These are phyloP conservation scores for Pseudozyma sp. DNA, from an alignment of 1,284 basidiomycete genomes.

Conservation along the genomic window DNA sequence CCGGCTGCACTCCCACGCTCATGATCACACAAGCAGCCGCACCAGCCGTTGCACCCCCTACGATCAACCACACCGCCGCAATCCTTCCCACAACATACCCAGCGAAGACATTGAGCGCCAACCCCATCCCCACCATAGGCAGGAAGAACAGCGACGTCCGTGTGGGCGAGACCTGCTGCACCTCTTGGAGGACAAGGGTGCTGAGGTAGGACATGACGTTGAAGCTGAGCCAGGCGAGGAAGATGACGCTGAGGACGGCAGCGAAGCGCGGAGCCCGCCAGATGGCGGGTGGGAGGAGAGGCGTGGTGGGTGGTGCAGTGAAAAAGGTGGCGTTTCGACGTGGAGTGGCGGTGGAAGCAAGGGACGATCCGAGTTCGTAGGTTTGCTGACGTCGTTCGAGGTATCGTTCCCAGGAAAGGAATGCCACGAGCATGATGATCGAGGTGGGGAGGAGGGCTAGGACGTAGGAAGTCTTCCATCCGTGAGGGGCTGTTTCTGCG, in stretches of 20 bases:
- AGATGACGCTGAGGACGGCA: constrained; percentile 78
- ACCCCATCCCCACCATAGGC: constrained; percentile 74
- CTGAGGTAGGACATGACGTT: constrained; percentile 58
- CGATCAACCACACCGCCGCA: constrained; percentile 60
- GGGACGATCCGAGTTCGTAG: constrained; percentile 32
- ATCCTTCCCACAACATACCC: constrained; percentile 56
- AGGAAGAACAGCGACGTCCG: constrained; percentile 81
- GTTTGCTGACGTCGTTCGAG: constrained; percentile 69
- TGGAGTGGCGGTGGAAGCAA: constrained; percentile 5
- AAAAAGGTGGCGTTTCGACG: constrained; percentile 72
- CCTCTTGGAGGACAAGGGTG: constrained; percentile 55
- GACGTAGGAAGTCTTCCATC: constrained; percentile 77
- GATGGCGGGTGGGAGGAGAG: constrained; percentile 58
- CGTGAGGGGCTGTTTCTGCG: constrained; percentile 76
- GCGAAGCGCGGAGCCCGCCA: constrained; percentile 54
- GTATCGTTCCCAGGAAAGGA: constrained; percentile 78
- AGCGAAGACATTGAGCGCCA: constrained; percentile 63
- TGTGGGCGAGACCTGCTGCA: constrained; percentile 72
- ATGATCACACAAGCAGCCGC: constrained; percentile 74
- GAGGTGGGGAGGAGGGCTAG: constrained; percentile 76
- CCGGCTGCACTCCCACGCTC: constrained; percentile 78
- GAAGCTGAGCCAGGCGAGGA: constrained; percentile 79
- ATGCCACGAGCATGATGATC: constrained; percentile 74
- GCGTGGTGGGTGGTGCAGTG: constrained; percentile 39
- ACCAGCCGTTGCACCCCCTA: constrained; percentile 72